A percentile compares a stretch with the other conserved stretches of the same genome.
Conservation (phyloP, 495 filamentous ascomycete genomes). For the Pseudevernia furfuracea region DNA sequence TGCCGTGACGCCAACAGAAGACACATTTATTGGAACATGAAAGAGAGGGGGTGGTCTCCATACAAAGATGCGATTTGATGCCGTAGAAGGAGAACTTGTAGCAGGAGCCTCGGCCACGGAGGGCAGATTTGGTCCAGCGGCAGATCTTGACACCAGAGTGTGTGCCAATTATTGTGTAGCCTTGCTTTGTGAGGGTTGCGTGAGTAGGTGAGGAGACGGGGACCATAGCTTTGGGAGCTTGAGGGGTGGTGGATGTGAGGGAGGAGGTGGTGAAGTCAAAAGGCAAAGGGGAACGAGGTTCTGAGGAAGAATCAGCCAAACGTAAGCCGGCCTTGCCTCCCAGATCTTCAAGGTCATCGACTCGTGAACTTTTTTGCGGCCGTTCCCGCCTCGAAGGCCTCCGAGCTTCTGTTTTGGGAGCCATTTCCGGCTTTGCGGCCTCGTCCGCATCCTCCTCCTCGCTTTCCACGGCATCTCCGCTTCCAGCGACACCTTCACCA, state of each 20-base stretch:
- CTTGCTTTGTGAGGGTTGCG: constrained; percentile 83
- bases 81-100: constrained; percentile 98
- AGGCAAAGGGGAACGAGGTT: constrained; percentile 48
- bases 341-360: constrained; percentile 82
- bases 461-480: constrained; percentile 75
- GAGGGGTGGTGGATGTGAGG: constrained; percentile 45
- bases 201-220: constrained; percentile 83
- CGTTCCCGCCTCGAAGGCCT: constrained; percentile 30
- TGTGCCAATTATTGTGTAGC: constrained; percentile 88
- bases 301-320: constrained; percentile 5
- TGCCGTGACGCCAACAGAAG: constrained; percentile 97
- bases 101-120: constrained; percentile 90
- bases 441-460: constrained; percentile 65
- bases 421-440: constrained; percentile 16
- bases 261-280: constrained; percentile 62
- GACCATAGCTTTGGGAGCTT: constrained; percentile 79
- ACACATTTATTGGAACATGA: constrained; percentile 98
- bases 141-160: constrained; percentile 97
- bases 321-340: constrained; percentile 35
- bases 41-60: constrained; percentile 93
- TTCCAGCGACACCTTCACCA: constrained; percentile 73
- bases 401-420: background rate
- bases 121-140: constrained; percentile 94
- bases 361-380: constrained; percentile 36
- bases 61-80: constrained; percentile 90